Base-by-base conservation (phyloP, 1,284 basidiomycete species). In the Ganoderma sp. region DNA sequence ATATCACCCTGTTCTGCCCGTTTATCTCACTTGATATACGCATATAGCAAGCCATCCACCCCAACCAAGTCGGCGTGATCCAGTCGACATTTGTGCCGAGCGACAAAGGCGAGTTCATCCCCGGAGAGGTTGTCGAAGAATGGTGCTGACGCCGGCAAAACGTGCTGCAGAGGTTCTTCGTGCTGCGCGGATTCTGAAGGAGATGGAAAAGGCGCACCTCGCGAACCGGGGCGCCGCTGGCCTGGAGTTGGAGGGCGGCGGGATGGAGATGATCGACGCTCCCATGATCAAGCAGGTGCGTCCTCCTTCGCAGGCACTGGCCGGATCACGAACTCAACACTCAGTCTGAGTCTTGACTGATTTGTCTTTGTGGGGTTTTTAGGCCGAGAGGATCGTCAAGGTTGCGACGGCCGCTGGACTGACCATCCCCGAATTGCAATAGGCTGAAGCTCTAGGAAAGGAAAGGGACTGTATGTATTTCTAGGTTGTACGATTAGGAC, bases 31-130 rank as follows among this genome's bases (percentile, higher is more conserved):
- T 42, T 12, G n/a, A 19, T 63, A 66, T 42, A n/a, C n/a, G 57
- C 69, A 28, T 72, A 25, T 74, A 96, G 92, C 96, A 98, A 94
- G 95, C 94, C 1, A 97, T 99, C 63, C 97, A 99, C 80, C 96
- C 97, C 0, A 83, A 83, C 15, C 97, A 99, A 79, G 88, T 98
- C 3, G 87, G 88, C 28, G 83, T 86, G 6, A 95, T 97, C 50
- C 94, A 96, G 73, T 80, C 84, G 4, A 90, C 90, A 0, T 98
- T 93, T 78, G 87, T 93, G 0, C 96, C 96, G 0, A 89, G 88
- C 0, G 79, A 84, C 22, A 81, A 88, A 79, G 94, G 95, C 90
- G 71, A 65, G 79, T 74, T 48, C 41, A 61, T 52, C 6, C 61
- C 25, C n/a, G 19, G 62, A 37, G 42, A 39, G 52, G 15, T 28